Evolutionary conservation across 139 green algal species (phyloP).

Genomic region (Chlorella vulgaris): DNA sequence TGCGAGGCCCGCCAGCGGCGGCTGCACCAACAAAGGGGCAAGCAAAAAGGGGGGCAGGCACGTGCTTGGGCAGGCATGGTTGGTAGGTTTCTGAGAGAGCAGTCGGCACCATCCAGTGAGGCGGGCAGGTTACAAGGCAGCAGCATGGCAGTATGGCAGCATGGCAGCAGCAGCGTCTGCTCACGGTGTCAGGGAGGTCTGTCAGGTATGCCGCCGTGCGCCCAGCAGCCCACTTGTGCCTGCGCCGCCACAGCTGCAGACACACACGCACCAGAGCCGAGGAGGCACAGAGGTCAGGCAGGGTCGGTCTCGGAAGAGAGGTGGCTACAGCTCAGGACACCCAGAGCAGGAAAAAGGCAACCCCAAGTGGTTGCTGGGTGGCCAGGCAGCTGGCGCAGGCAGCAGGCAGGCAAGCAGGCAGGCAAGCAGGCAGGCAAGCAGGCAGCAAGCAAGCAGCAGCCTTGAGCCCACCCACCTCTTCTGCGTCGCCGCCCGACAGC

Average conservation of each 20-base stretch:
- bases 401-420: background rate
- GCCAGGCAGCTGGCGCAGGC: background rate
- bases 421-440: background rate
- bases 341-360: background rate
- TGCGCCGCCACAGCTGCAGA: conserved; percentile 38
- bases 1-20: conserved; percentile 53
- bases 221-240: conserved; percentile 56
- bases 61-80: too few relatives aligned
- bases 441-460: background rate
- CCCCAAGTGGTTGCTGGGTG: too few relatives aligned
- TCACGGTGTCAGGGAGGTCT: conserved; percentile 26
- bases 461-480: conserved; percentile 5
- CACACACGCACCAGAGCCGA: background rate
- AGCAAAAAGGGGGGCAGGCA: background rate
- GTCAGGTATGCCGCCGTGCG: conserved; percentile 40
- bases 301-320: background rate
- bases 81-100: too few relatives aligned
- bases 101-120: too few relatives aligned
- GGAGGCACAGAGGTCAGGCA: background rate
- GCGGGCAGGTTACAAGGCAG: background rate
- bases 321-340: background rate
- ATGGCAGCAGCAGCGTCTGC: background rate
- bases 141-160: too few relatives aligned
- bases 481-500: background rate
- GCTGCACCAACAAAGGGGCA: conserved; percentile 1